Evolutionary conservation across 306 rosid species (phyloP).

Genomic region (Rubus idaeus): DNA sequence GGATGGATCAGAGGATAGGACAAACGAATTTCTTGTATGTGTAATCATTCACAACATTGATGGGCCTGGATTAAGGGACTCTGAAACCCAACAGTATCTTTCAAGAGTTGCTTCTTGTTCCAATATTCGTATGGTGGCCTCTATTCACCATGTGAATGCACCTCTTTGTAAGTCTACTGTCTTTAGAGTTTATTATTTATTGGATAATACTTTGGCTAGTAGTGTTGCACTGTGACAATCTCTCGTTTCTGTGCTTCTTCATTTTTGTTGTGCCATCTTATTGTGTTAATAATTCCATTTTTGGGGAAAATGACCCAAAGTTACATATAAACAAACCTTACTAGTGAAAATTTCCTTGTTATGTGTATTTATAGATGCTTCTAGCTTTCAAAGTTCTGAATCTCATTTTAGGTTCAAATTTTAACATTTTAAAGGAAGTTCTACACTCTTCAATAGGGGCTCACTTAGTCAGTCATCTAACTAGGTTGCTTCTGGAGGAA

Average conservation of each 20-base stretch:
- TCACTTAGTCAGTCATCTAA: not conserved
- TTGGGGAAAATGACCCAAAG: not conserved
- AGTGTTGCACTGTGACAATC: not conserved
- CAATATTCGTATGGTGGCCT: conserved; percentile 66
- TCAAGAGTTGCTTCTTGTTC: conserved; percentile 78
- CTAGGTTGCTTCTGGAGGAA: not conserved
- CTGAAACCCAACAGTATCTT: conserved; percentile 76
- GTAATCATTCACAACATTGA: conserved; percentile 83
- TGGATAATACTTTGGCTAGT: conserved; percentile 11
- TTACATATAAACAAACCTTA: too few species aligned
- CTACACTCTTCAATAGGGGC: not conserved
- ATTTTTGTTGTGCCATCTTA: not conserved
- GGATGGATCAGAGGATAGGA: conserved; percentile 53
- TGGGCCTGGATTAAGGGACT: conserved; percentile 87
- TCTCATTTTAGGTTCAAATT: not conserved
- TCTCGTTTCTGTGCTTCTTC: not conserved
- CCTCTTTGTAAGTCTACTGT: conserved; percentile 65
- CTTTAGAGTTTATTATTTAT: not conserved
- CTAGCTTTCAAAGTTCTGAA: not conserved
- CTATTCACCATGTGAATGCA: conserved; percentile 82
- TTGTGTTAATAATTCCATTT: not conserved
- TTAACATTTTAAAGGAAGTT: not conserved
- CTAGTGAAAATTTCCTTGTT: not conserved
- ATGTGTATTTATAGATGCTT: not conserved
- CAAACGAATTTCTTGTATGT: conserved; percentile 48